Base-by-base conservation (phyloP, 768 basidiomycete genomes). In the Hygrocybe coccinea region DNA sequence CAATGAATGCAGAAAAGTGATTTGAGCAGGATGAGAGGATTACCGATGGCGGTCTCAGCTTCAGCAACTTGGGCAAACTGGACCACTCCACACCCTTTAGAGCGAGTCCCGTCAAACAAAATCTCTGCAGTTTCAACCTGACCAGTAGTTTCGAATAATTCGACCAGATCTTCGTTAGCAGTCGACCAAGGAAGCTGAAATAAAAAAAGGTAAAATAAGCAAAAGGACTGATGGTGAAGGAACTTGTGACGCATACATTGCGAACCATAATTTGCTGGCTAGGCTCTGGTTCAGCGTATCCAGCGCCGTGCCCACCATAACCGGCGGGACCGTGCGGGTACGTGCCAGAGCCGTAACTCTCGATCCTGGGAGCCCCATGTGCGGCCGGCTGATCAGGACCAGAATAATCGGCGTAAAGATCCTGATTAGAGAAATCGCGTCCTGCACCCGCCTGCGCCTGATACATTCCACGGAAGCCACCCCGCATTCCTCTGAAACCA, bases 261-360 rank as follows among this genome's bases (percentile, higher is more conserved):
- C 92, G 87, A 63, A 98, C 95, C 84, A 95, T 90, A 66, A 99
- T 97, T 75, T 99, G 95, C 69, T 93, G 90, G 67, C 88, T 94
- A 3, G 94, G 94, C 63, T 94, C 90, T 2, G 89, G 79, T 49
- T 84, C 85, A 12, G 72, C 67, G 59, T 75, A 81, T 14, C 70
- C 70, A 4, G 66, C 71, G 21, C 68, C 74, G 11, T 60, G 71
- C 19, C 73, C 66, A 22, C 69, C 63, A 21, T 47, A 55, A 33
- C 66, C 69, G 5, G 63, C 72, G 21, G 70, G 71, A n/a, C 73
- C 66, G 14, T 45, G 66, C 68, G 8, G 61, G 33, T 46, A 54
- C 54, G 59, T 59, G 5, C 65, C 66, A 21, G 64, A 65, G 21
- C 67, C 69, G 24, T 65, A 68, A 57, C 70, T 72, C 58, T 74